Evolutionary conservation across 2,329 filamentous ascomycete genomes (phyloP), one percentile per base, ranked within the genome.

Genomic region (Pyrenophora tritici-repentis): DNA sequence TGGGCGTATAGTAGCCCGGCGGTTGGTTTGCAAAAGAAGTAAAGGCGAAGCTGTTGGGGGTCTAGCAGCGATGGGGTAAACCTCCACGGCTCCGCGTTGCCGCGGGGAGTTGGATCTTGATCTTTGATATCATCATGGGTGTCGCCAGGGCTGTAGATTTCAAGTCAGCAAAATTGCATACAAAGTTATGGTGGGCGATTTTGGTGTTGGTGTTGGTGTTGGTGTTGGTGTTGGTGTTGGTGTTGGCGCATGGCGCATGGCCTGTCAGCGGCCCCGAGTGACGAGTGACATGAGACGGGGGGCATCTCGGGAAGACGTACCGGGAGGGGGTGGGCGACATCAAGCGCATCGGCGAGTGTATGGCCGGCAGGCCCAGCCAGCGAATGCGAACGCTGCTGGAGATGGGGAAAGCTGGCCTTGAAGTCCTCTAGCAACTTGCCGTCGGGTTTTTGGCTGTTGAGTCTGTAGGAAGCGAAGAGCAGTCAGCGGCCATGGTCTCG

Each of bases 11-110:
- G 74, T 94, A 94, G 12, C 87, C 89, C 13, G 89, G 84, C 38
- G 88, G 84, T 58, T 92, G 89, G 73, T 89, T 90, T 58, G 88
- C 86, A 67, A 96, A 93, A 48, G 82, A 81, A 53, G 85, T 82
- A 74, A 96, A 97, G 18, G 86, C 84, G 71, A 90, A 90, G 24
- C 90, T 89, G 72, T 88, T 91, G 14, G 91, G 91, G 86, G 69
- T 97, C 93, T 69, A 97, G 83, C 50, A 96, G 79, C 17, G 91
- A 94, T 3, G 92, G 91, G 2, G 92, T 96, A 67, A 96, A 91
- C 60, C 89, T 84, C 86, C 92, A 94, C 63, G 83, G 86, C 62
- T 97, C 91, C 66, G 88, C 86, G 35, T 88, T 83, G 14, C 86
- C 88, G 70, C 89, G 85, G 4, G 91, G 90, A 3, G 90, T 96